Evolutionary conservation across 768 basidiomycete species (phyloP), one percentile per base, ranked within the genome.

Genomic region (Collybia sordida): DNA sequence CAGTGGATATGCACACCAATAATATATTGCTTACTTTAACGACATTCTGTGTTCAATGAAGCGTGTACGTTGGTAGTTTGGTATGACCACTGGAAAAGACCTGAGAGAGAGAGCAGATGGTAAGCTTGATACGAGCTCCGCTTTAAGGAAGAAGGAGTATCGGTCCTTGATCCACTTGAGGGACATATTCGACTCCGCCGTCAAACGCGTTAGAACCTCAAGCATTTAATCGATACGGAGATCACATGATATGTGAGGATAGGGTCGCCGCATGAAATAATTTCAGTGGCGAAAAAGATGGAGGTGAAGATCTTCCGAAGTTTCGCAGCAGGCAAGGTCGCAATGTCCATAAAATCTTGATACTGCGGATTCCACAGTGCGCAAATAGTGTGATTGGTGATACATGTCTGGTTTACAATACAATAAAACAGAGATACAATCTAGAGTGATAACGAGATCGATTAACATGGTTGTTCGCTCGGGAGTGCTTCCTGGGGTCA

Each of bases 101-200:
- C 54, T 54, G 27, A 54, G 52, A 25, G 59, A 50, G 22, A 60
- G 28, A 19, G 47, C 11, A 12, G 39, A 48, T 21, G 57, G 52
- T 11, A 56, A 25, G 17, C 18, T 9, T 28, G 43, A 25, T 49
- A 36, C 53, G 49, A 48, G 46, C 34, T 24, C 18, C 35, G 37
- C 23, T 54, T 47, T 47, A 47, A 56, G 45, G 39, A 27, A 38
- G 49, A 41, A 50, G n/a, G 52, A 39, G 47, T 48, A 44, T 51
- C 50, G 59, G 42, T 37, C 45, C 37, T 54, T 58, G 45, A 60
- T 49, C 50, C 37, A 59, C 31, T 34, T 52, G 48, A 44, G 52
- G 49, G 39, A 44, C 51, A 54, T 58, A 42, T 58, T 52, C 35
- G 56, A 49, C 54, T 58, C 57, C 54, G 56, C 56, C 56, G 43